Conservation (phyloP, 2,329 filamentous ascomycete genomes). For the Fusarium illudens region DNA sequence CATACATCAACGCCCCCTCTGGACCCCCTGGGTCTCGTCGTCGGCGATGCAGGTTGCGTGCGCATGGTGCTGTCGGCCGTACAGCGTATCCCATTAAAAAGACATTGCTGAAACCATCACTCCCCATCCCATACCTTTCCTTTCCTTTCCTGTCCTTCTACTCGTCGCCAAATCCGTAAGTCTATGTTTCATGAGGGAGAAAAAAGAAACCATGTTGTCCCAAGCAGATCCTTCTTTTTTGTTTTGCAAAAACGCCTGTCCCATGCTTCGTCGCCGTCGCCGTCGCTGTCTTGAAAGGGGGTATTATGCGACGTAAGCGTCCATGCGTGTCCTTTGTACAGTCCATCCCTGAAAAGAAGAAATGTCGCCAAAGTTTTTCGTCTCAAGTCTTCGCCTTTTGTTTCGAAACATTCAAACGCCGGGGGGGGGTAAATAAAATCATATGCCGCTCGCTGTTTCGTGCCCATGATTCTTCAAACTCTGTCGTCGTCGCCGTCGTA, state of each 20-base stretch:
- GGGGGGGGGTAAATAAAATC: conserved; percentile 18
- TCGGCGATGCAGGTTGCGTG: conserved; percentile 10
- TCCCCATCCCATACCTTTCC: no score
- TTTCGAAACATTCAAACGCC: conserved; percentile 37
- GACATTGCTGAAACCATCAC: conserved; percentile 14
- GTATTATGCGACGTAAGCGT: conserved; percentile 31
- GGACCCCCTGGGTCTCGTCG: conserved; percentile 24
- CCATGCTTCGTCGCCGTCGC: conserved; percentile 29
- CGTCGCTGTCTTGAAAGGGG: conserved; percentile 33
- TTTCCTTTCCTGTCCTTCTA: conserved; percentile 13
- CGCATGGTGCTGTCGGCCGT: conserved; percentile 18
- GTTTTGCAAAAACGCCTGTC: conserved; percentile 35
- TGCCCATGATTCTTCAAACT: conserved; percentile 35
- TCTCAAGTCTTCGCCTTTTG: conserved; percentile 27
- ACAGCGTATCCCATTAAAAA: conserved; percentile 33
- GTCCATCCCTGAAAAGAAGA: conserved; percentile 35
- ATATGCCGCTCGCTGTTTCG: conserved; percentile 6
- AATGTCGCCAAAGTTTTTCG: conserved; percentile 36
- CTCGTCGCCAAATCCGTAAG: conserved; percentile 30
- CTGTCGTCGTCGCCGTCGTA: conserved; percentile 47
- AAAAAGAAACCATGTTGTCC: conserved; percentile 5
- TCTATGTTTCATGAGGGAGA: conserved; percentile 34
- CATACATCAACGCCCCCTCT: conserved; percentile 12
- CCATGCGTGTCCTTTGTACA: conserved; percentile 32
- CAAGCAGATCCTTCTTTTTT: conserved; percentile 29